Evolutionary conservation across 2,329 filamentous ascomycete genomes (phyloP).

Genomic region (Microascus cirrosus): DNA sequence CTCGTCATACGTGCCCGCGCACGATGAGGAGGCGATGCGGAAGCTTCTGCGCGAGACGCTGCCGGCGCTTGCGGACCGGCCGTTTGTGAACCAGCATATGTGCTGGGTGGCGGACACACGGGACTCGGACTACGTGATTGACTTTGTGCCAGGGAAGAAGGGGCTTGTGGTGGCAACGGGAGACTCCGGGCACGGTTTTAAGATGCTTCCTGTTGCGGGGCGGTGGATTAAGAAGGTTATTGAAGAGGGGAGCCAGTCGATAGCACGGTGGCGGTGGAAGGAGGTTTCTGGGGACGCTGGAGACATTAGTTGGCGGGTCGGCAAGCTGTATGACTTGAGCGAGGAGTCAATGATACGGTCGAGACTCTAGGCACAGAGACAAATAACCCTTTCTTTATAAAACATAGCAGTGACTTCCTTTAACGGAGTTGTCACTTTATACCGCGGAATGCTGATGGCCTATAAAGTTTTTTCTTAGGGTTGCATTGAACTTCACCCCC

Average conservation of each 20-base stretch:
- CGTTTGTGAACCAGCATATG: conserved; percentile 43
- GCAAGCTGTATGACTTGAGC: conserved; percentile 14
- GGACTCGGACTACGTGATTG: conserved; percentile 49
- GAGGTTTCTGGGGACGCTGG: conserved; percentile 12
- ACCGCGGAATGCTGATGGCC: too few relatives aligned
- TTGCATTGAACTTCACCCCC: not conserved
- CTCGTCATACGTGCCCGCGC: conserved; percentile 36
- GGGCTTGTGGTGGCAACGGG: conserved; percentile 40
- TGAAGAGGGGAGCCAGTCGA: conserved; percentile 27
- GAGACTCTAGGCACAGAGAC: conserved; percentile 2
- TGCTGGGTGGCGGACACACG: conserved; percentile 54
- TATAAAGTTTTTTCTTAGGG: not conserved
- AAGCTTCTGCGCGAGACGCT: conserved; percentile 38
- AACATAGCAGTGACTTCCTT: too few relatives aligned
- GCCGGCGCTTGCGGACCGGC: conserved; percentile 38
- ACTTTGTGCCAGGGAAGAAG: conserved; percentile 39
- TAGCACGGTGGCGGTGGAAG: conserved; percentile 41
- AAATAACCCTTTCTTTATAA: too few relatives aligned
- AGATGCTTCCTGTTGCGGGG: conserved; percentile 48
- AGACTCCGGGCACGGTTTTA: conserved; percentile 52
- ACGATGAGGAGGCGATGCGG: conserved; percentile 41
- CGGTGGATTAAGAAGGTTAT: conserved; percentile 33
- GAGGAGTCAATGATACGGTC: conserved; percentile 5
- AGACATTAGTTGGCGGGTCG: conserved; percentile 22
- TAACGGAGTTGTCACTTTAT: too few relatives aligned